Percentiles rank a stretch among this genome's conserved stretches.
These are phyloP conservation scores for Gonapodya sp. DNA, from an alignment of 192 early-diverging fungal genomes.

Conservation along the genomic window DNA sequence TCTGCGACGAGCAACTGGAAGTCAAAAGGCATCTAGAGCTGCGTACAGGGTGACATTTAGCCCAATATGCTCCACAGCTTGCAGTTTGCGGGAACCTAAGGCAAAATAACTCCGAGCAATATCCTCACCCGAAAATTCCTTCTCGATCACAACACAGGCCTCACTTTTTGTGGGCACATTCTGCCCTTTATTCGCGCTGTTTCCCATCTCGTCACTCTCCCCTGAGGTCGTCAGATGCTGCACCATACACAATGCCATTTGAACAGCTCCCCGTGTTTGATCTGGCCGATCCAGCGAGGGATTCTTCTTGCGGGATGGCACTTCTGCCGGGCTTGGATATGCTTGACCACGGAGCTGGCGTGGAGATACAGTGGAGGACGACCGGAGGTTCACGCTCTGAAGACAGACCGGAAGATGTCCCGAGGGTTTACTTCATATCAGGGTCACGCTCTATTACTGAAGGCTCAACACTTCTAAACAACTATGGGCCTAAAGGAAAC, in stretches of 20 bases:
- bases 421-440: neutral
- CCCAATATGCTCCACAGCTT: no score
- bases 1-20: no score
- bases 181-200: neutral
- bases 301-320: neutral
- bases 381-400: neutral
- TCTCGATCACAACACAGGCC: no score
- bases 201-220: neutral
- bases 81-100: no score
- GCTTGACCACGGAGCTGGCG: neutral
- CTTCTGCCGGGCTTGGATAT: slow-evolving; percentile 1
- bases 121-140: no score
- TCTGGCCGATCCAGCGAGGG: neutral
- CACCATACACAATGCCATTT: neutral
- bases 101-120: no score
- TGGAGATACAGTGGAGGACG: neutral
- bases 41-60: no score
- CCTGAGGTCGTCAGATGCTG: neutral
- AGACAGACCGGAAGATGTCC: neutral
- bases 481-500: neutral
- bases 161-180: neutral
- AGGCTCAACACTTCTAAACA: neutral
- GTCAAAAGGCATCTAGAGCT: no score
- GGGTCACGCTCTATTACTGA: neutral
- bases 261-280: neutral